Evolutionary conservation across 306 rosid genomes (phyloP).

Genomic region (Quercus berberidifolia): DNA sequence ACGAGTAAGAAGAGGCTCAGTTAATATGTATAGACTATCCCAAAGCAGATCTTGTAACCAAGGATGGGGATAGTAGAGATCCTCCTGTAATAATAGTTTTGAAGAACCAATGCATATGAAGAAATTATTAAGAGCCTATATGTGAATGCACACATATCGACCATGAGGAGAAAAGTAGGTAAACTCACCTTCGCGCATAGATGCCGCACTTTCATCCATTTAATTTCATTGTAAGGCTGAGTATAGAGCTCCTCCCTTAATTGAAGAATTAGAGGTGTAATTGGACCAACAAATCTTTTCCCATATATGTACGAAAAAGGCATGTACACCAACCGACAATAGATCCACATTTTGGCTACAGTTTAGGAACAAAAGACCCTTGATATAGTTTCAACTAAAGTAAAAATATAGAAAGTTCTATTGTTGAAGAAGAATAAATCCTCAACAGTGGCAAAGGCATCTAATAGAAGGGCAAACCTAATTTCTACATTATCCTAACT

Average conservation of each 20-base stretch:
- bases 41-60: constrained; percentile 59
- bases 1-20: constrained; percentile 59
- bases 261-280: constrained; percentile 64
- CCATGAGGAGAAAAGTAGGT: background rate
- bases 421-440: background rate
- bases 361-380: background rate
- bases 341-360: constrained; percentile 86
- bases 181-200: constrained; percentile 47
- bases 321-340: constrained; percentile 66
- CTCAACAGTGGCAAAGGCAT: background rate
- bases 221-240: constrained; percentile 46
- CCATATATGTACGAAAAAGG: constrained; percentile 88
- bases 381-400: background rate
- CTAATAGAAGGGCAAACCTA: background rate
- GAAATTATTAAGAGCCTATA: background rate
- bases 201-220: constrained; percentile 64
- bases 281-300: constrained; percentile 61
- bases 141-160: background rate
- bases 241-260: constrained; percentile 51
- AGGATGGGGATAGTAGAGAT: constrained; percentile 62
- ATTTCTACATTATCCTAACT: background rate
- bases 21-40: constrained; percentile 56
- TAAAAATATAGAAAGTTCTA: background rate
- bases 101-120: background rate
- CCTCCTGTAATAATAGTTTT: constrained; percentile 41